These are phyloP conservation scores for Piromyces sp. DNA, from an alignment of 192 early-diverging fungal species.

Conservation along the genomic window DNA sequence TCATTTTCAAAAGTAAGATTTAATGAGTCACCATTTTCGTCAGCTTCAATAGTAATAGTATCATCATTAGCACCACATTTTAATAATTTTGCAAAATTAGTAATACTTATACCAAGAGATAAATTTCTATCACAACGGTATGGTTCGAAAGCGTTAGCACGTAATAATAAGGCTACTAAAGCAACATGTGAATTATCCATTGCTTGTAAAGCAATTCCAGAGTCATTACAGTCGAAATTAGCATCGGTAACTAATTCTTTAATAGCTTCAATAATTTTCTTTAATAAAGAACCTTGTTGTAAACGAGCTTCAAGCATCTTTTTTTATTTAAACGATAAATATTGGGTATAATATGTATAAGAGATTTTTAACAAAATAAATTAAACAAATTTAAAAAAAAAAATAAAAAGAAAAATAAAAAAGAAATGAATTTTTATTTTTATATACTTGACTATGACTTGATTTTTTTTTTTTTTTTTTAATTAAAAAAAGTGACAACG, in stretches of 20 bases:
- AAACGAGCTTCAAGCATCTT: constrained; percentile 85
- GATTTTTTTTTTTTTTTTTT: not conserved
- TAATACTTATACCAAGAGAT: constrained; percentile 77
- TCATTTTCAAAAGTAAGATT: constrained; percentile 40
- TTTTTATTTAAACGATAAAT: not conserved
- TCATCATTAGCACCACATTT: constrained; percentile 86
- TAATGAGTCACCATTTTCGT: constrained; percentile 69
- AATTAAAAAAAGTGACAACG: not conserved
- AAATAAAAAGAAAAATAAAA: not conserved
- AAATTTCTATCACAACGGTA: constrained; percentile 82
- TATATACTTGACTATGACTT: not conserved
- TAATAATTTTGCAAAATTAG: constrained; percentile 74
- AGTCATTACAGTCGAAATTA: constrained; percentile 94
- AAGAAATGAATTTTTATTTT: not conserved
- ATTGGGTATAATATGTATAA: not conserved
- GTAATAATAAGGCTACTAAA: constrained; percentile 67
- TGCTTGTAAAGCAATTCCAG: constrained; percentile 87
- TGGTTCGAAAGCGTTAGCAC: constrained; percentile 63
- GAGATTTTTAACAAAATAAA: not conserved
- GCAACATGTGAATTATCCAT: constrained; percentile 98
- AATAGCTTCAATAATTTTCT: constrained; percentile 87
- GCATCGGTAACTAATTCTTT: constrained; percentile 93
- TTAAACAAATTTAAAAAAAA: not conserved
- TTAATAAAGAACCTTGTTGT: constrained; percentile 67
- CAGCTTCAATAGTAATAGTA: constrained; percentile 75